Evolutionary conservation across 306 rosid species (phyloP).

Genomic region (Quercus engelmannii): DNA sequence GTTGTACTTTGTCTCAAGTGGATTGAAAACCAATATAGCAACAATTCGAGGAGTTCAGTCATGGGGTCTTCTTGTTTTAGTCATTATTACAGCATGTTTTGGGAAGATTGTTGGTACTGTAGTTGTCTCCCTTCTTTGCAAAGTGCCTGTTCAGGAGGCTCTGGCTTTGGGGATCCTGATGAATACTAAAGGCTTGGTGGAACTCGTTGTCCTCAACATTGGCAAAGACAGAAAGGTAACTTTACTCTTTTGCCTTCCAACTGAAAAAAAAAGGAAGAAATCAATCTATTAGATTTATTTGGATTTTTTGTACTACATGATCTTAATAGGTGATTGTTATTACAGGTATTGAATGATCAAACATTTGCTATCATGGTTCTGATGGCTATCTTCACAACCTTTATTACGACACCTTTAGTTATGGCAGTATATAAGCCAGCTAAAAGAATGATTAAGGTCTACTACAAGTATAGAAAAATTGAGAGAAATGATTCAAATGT

Average conservation of each 20-base stretch:
- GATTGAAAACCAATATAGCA: conserved; percentile 78
- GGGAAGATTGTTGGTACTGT: conserved; percentile 82
- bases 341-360: conserved; percentile 88
- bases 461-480: conserved; percentile 59
- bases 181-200: conserved; percentile 94
- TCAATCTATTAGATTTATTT: neutral
- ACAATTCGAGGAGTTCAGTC: conserved; percentile 74
- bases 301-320: neutral
- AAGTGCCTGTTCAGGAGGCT: conserved; percentile 62
- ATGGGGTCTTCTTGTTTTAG: conserved; percentile 76
- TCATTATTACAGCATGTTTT: conserved; percentile 70
- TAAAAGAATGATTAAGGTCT: conserved; percentile 28
- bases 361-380: conserved; percentile 88
- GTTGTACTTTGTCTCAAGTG: conserved; percentile 82
- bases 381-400: conserved; percentile 88
- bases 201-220: conserved; percentile 82
- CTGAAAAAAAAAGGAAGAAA: too few relatives aligned
- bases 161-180: conserved; percentile 69
- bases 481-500: conserved; percentile 47
- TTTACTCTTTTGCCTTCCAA: neutral
- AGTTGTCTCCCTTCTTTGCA: conserved; percentile 47
- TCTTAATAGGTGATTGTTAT: conserved; percentile 4
- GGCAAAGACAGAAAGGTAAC: conserved; percentile 87
- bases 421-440: conserved; percentile 60
- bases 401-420: conserved; percentile 82